Conservation (phyloP, 805 yeast genomes). For the Wickerhamiella sergipiensis region DNA sequence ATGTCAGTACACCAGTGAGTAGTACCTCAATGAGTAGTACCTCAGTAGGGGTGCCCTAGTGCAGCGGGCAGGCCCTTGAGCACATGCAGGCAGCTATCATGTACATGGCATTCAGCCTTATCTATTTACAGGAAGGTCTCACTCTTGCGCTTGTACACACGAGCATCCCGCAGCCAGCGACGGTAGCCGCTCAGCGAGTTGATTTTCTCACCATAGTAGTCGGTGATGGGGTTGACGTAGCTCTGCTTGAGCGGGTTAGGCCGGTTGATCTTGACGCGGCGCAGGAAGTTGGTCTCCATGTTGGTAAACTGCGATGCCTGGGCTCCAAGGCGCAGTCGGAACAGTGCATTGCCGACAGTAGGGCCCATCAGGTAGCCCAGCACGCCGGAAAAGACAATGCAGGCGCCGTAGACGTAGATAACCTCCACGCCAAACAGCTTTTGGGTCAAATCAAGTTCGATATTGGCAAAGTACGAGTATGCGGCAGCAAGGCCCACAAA, state of each 20-base stretch:
- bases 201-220: conserved; percentile 93
- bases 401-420: conserved; percentile 64
- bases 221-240: conserved; percentile 88
- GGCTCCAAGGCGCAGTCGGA: conserved; percentile 28
- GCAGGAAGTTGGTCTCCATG: conserved; percentile 64
- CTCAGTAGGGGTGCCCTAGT: too few species aligned
- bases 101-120: too few species aligned
- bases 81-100: conserved; percentile 13
- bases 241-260: conserved; percentile 88
- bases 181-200: conserved; percentile 75
- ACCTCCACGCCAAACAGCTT: conserved; percentile 81
- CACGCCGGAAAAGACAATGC: conserved; percentile 56
- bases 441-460: conserved; percentile 80
- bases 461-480: conserved; percentile 62
- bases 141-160: conserved; percentile 44
- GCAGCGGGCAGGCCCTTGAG: conserved; percentile 4
- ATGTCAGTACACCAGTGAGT: too few species aligned
- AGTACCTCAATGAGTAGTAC: too few species aligned
- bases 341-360: conserved; percentile 54
- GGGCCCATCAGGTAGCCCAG: conserved; percentile 81
- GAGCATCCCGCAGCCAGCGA: conserved; percentile 93
- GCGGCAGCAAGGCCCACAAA: conserved; percentile 51
- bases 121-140: conserved; percentile 20
- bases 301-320: conserved; percentile 19
- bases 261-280: conserved; percentile 60